A percentile compares a stretch with the other conserved stretches of the same genome.
Conservation (phyloP, 2,329 filamentous ascomycete genomes). For the Alternaria viburni region DNA sequence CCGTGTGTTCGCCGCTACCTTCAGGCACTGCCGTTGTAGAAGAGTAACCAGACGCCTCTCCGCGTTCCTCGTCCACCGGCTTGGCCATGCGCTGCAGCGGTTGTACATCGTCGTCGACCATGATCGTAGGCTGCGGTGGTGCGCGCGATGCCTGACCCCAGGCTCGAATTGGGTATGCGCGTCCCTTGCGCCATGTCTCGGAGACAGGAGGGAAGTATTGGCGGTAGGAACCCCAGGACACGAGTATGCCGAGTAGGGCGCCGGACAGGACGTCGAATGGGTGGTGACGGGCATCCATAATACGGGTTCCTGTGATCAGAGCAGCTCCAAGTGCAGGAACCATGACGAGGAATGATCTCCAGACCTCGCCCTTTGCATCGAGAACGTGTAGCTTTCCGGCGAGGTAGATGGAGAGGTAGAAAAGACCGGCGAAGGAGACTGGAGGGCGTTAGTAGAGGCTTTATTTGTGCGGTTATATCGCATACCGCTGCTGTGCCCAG, state of each 20-base stretch:
- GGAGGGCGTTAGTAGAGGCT: conserved; percentile 20
- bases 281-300: conserved; percentile 68
- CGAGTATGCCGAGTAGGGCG: conserved; percentile 59
- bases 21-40: conserved; percentile 27
- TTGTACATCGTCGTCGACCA: conserved; percentile 40
- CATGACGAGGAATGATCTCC: conserved; percentile 63
- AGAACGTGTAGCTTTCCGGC: conserved; percentile 65
- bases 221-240: conserved; percentile 61
- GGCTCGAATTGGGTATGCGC: conserved; percentile 63
- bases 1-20: conserved; percentile 21
- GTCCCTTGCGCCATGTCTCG: conserved; percentile 64
- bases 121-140: conserved; percentile 32
- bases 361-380: conserved; percentile 66
- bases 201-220: conserved; percentile 65
- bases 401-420: conserved; percentile 66
- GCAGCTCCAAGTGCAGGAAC: conserved; percentile 61
- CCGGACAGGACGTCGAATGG: conserved; percentile 67
- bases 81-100: conserved; percentile 37
- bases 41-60: conserved; percentile 39
- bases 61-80: conserved; percentile 42
- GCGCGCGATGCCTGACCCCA: conserved; percentile 57
- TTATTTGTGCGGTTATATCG: background rate
- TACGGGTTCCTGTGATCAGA: conserved; percentile 63
- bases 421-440: conserved; percentile 65
- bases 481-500: conserved; percentile 63